These are phyloP conservation scores for Daphne laureola DNA, from an alignment of 441 rosid species.

Conservation along the genomic window DNA sequence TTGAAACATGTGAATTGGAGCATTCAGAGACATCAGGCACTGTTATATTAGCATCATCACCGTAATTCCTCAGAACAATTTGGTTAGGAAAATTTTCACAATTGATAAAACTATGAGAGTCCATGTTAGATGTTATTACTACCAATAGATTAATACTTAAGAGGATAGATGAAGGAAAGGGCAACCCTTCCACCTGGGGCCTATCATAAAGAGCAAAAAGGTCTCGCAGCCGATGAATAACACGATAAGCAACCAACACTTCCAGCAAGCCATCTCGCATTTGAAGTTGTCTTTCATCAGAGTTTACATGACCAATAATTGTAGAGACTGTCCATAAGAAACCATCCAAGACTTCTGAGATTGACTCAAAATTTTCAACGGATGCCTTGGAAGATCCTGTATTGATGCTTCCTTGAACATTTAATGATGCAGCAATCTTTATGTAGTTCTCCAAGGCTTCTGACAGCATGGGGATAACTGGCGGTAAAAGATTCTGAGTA, in stretches of 20 bases:
- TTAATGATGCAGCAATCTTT: slow-evolving; percentile 66
- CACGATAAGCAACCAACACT: slow-evolving; percentile 64
- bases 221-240: slow-evolving; percentile 62
- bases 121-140: slow-evolving; percentile 47
- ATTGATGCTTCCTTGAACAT: slow-evolving; percentile 32
- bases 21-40: slow-evolving; percentile 20
- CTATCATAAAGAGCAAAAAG: slow-evolving; percentile 79
- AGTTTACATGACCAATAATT: slow-evolving; percentile 49
- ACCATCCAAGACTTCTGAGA: slow-evolving; percentile 64
- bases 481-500: slow-evolving; percentile 71
- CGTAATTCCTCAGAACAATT: slow-evolving; percentile 21
- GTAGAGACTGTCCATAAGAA: slow-evolving; percentile 51
- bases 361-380: slow-evolving; percentile 51
- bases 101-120: slow-evolving; percentile 30
- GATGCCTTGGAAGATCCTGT: slow-evolving; percentile 44
- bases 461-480: slow-evolving; percentile 66
- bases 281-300: slow-evolving; percentile 53
- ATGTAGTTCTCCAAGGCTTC: slow-evolving; percentile 72
- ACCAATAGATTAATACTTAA: slow-evolving; percentile 58
- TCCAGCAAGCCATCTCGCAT: slow-evolving; percentile 74
- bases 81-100: slow-evolving; percentile 40
- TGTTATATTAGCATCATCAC: slow-evolving; percentile 22
- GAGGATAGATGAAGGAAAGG: slow-evolving; percentile 72
- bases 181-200: slow-evolving; percentile 81
- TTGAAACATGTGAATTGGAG: slow-evolving; percentile 9